Percentiles rank a stretch among this genome's conserved stretches.
Evolutionary conservation across 202 grass and related monocot species (phyloP).

Genomic region (Dendrocalamus latiflorus): DNA sequence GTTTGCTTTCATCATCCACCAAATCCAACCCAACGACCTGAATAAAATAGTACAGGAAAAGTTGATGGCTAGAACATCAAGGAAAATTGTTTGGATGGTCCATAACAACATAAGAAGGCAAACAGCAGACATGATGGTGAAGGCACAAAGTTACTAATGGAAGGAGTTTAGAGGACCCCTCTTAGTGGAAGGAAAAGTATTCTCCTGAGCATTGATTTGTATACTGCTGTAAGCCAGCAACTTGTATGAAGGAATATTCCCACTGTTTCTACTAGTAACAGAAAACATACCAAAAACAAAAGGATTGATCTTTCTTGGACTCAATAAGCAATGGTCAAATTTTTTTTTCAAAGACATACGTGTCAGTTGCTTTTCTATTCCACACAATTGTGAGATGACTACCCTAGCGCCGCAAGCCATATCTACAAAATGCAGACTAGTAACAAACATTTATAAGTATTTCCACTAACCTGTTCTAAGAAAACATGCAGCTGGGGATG

Average conservation of each 20-base stretch:
- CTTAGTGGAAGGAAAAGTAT: background rate
- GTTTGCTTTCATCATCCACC: slow-evolving; percentile 99
- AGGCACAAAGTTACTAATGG: background rate
- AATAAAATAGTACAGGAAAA: slow-evolving; percentile 25
- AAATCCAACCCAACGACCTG: slow-evolving; percentile 96
- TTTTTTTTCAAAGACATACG: background rate
- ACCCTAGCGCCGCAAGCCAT: background rate
- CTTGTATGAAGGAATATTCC: background rate
- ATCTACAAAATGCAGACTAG: background rate
- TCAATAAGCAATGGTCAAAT: background rate
- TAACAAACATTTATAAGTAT: slow-evolving; percentile 13
- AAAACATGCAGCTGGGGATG: no score
- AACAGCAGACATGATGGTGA: background rate
- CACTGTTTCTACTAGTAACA: background rate
- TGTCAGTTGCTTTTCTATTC: background rate
- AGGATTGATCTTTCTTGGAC: background rate
- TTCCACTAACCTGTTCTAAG: no score
- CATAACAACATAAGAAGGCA: background rate
- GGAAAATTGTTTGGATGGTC: background rate
- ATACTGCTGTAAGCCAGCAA: background rate
- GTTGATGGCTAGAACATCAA: background rate
- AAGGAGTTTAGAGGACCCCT: background rate
- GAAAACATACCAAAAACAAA: background rate
- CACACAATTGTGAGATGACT: background rate
- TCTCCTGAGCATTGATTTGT: background rate